Percentiles rank a stretch among this genome's conserved stretches.
Conservation (phyloP, 768 basidiomycete species). For the Leccinum aurantiacum region DNA sequence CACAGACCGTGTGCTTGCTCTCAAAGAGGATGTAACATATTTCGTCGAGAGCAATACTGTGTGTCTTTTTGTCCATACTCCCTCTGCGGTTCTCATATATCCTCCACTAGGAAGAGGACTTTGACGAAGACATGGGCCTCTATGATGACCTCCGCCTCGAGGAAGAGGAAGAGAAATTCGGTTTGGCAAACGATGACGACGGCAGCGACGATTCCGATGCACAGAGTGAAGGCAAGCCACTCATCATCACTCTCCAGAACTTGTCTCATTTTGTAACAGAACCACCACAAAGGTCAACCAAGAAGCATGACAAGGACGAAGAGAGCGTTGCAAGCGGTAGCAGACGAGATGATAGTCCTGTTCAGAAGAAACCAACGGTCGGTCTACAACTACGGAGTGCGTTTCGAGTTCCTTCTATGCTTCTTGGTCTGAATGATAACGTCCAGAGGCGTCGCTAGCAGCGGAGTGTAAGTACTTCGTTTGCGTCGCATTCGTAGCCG, state of each 20-base stretch:
- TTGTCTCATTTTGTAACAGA: constrained; percentile 39
- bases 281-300: constrained; percentile 63
- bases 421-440: constrained; percentile 16
- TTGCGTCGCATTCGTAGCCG: background rate
- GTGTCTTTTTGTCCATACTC: constrained; percentile 36
- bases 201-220: constrained; percentile 74
- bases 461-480: constrained; percentile 50
- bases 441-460: constrained; percentile 61
- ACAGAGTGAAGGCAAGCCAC: constrained; percentile 63
- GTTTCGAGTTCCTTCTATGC: constrained; percentile 30
- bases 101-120: constrained; percentile 81
- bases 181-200: constrained; percentile 68
- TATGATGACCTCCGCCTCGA: constrained; percentile 98
- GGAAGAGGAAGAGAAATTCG: constrained; percentile 95
- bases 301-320: constrained; percentile 73
- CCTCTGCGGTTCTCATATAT: constrained; percentile 18
- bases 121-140: constrained; percentile 95
- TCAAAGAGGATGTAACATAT: constrained; percentile 95
- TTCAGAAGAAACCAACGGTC: constrained; percentile 72
- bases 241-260: background rate
- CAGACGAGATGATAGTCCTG: constrained; percentile 76
- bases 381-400: constrained; percentile 69
- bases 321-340: constrained; percentile 66
- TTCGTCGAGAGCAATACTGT: constrained; percentile 97
- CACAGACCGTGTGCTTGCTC: constrained; percentile 72